Evolutionary conservation across 768 basidiomycete genomes (phyloP).

Genomic region (Leccinum sublutescens): DNA sequence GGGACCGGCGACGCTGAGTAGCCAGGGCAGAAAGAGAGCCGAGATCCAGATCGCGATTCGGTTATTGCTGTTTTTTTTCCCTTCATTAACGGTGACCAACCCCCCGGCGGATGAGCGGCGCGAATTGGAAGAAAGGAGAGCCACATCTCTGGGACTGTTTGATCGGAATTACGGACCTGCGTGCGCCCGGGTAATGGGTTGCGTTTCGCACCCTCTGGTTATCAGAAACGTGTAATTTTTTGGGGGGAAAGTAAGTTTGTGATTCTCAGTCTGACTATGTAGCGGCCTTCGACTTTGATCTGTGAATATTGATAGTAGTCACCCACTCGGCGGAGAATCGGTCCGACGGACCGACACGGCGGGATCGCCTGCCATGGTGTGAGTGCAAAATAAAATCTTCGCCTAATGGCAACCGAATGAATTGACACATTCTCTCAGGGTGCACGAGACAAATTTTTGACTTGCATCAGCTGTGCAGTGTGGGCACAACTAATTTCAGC

Average conservation of each 20-base stretch:
- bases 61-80: not conserved
- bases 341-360: not conserved
- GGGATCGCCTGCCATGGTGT: not conserved
- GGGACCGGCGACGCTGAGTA: not conserved
- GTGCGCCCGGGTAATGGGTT: not conserved
- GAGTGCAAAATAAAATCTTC: not conserved
- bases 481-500: no score
- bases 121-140: not conserved
- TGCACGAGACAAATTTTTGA: not conserved
- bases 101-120: not conserved
- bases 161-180: not conserved
- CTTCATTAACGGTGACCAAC: not conserved
- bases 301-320: not conserved
- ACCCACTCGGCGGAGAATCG: not conserved
- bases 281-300: not conserved
- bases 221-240: not conserved
- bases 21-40: not conserved
- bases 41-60: slow-evolving; percentile 6
- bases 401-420: not conserved
- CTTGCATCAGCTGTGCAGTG: not conserved
- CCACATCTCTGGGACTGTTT: not conserved
- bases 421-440: not conserved
- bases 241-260: not conserved
- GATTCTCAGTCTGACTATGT: not conserved
- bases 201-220: not conserved